A percentile compares a stretch with the other conserved stretches of the same genome.
Evolutionary conservation across 164 flowering plant species (phyloP).

Genomic region (Vitis riparia): DNA sequence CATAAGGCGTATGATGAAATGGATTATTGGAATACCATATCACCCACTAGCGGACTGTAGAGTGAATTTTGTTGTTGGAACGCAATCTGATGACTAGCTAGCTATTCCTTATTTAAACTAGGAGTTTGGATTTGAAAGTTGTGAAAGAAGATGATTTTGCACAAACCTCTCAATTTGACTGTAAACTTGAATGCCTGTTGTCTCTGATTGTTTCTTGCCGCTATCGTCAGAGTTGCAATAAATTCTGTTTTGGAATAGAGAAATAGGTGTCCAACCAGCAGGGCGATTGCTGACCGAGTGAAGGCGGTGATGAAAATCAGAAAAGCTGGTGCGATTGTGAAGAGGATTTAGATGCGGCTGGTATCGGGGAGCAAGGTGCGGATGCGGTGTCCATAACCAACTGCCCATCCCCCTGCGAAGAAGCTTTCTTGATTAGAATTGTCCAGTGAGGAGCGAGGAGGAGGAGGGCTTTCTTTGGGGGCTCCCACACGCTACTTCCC

Average conservation of each 20-base stretch:
- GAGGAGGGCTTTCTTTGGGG: too few relatives aligned
- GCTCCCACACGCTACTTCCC: too few relatives aligned
- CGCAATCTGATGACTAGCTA: too few relatives aligned
- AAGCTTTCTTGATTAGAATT: too few relatives aligned
- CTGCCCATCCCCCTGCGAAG: not conserved
- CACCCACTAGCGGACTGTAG: too few relatives aligned
- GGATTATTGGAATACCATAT: too few relatives aligned
- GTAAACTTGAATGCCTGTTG: slow-evolving; percentile 43
- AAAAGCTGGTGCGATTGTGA: not conserved
- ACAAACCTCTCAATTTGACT: slow-evolving; percentile 53
- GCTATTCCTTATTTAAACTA: too few relatives aligned
- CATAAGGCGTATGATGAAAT: too few relatives aligned
- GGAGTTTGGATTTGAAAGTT: too few relatives aligned
- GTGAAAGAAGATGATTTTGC: not conserved
- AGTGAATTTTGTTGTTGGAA: too few relatives aligned
- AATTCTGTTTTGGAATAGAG: slow-evolving; percentile 10
- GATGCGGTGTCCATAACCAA: slow-evolving; percentile 6
- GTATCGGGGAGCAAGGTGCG: not conserved
- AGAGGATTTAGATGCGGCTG: not conserved
- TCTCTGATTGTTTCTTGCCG: slow-evolving; percentile 11
- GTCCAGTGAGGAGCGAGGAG: too few relatives aligned
- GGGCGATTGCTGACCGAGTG: not conserved
- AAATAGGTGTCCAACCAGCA: not conserved
- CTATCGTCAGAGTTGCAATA: slow-evolving; percentile 22
- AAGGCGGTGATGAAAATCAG: not conserved